Conservation (phyloP, 352 stramenopile genomes). For the Salisapilia sapeloensis region DNA sequence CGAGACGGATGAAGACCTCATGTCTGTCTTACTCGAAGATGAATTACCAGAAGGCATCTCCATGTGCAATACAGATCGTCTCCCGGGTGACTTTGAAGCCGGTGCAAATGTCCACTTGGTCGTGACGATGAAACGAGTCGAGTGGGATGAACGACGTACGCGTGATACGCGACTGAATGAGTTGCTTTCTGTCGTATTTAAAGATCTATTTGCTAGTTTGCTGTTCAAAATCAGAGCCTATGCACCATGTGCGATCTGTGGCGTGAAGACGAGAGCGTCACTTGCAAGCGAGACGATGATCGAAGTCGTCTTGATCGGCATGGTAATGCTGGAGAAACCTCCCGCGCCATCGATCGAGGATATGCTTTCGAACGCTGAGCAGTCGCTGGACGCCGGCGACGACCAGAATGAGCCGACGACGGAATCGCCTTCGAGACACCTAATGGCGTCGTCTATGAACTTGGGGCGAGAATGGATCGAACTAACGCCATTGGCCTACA, state of each 20-base stretch:
- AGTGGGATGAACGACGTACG: slow-evolving; percentile 80
- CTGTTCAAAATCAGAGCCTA: slow-evolving; percentile 55
- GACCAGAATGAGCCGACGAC: slow-evolving; percentile 3
- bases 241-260: slow-evolving; percentile 69
- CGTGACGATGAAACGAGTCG: slow-evolving; percentile 73
- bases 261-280: slow-evolving; percentile 51
- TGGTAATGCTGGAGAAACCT: slow-evolving; percentile 53
- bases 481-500: slow-evolving; percentile 65
- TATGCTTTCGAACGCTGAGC: slow-evolving; percentile 22
- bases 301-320: slow-evolving; percentile 69
- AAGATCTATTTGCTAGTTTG: slow-evolving; percentile 69
- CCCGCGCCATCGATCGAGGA: slow-evolving; percentile 25
- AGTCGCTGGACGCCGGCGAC: slow-evolving; percentile 14
- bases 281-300: slow-evolving; percentile 77
- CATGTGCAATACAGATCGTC: slow-evolving; percentile 74
- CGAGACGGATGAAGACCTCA: slow-evolving; percentile 84
- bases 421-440: not conserved
- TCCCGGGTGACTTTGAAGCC: slow-evolving; percentile 46
- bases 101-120: slow-evolving; percentile 74
- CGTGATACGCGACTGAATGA: slow-evolving; percentile 72
- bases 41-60: slow-evolving; percentile 71
- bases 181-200: slow-evolving; percentile 68
- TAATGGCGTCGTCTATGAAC: slow-evolving; percentile 3
- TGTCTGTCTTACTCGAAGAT: slow-evolving; percentile 82
- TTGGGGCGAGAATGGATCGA: slow-evolving; percentile 72